Evolutionary conservation across 116 monocot species (phyloP).

Genomic region (Trichopus zeylanicus): DNA sequence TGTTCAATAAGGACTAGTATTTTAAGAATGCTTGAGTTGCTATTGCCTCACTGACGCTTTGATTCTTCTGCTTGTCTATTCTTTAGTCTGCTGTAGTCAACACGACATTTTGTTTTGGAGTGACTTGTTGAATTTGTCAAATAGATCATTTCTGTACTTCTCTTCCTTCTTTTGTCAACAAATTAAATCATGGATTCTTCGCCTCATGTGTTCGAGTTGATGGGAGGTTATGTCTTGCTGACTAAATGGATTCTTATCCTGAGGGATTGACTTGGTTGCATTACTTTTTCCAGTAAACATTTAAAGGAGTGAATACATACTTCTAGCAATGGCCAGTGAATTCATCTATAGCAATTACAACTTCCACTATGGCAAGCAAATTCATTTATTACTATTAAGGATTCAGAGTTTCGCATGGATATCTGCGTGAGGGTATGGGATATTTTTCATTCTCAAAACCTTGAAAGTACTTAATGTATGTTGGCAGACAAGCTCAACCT

Average conservation of each 20-base stretch:
- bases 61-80: too few relatives aligned
- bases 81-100: too few relatives aligned
- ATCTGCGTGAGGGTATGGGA: too few relatives aligned
- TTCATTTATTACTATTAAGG: too few relatives aligned
- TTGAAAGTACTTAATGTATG: too few relatives aligned
- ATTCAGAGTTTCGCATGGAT: too few relatives aligned
- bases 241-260: not conserved
- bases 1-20: not conserved
- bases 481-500: not conserved
- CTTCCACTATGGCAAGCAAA: too few relatives aligned
- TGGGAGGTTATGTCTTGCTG: not conserved
- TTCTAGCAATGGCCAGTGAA: not conserved
- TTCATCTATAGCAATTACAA: not conserved
- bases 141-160: not conserved
- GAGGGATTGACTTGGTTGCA: not conserved
- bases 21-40: not conserved
- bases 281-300: not conserved
- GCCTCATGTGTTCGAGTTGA: too few relatives aligned
- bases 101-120: not conserved
- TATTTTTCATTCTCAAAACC: too few relatives aligned
- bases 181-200: not conserved
- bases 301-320: not conserved
- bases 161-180: not conserved
- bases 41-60: too few relatives aligned
- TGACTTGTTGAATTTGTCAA: not conserved